phyloP scores from a whole-genome alignment of 129 eudicot species.

The Calendula officinalis region DNA sequence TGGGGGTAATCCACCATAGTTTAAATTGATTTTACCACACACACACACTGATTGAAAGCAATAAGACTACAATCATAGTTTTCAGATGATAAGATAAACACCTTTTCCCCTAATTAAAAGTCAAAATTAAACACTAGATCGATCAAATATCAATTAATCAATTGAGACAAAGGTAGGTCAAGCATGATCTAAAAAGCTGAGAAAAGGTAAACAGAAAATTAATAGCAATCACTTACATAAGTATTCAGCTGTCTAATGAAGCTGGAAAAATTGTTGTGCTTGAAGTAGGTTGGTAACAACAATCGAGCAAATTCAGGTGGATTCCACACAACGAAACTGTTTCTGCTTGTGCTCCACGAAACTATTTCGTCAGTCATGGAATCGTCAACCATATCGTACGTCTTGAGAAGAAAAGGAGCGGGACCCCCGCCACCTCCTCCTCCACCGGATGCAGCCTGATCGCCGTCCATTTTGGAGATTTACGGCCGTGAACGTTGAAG shows the following conservation, averaged over 20 bases:
- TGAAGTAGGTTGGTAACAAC: slow-evolving; percentile 64
- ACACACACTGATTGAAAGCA: neutral
- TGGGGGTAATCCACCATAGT: neutral
- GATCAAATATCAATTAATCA: slow-evolving; percentile 8
- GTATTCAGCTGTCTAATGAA: slow-evolving; percentile 85
- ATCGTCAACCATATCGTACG: slow-evolving; percentile 87
- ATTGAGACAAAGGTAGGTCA: slow-evolving; percentile 7
- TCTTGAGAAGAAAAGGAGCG: slow-evolving; percentile 80
- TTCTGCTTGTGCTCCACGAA: slow-evolving; percentile 57
- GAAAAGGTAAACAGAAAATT: neutral
- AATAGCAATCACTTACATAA: slow-evolving; percentile 41
- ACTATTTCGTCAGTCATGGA: slow-evolving; percentile 66
- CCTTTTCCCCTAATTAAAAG: neutral
- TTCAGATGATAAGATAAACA: neutral
- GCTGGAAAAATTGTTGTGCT: slow-evolving; percentile 83
- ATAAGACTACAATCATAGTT: neutral
- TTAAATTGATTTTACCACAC: neutral
- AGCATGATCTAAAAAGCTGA: slow-evolving; percentile 9
- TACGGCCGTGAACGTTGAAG: neutral
- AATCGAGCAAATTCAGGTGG: slow-evolving; percentile 78
- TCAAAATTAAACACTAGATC: neutral
- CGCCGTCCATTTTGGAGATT: slow-evolving; percentile 44
- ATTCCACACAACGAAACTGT: slow-evolving; percentile 76
- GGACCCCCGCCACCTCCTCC: slow-evolving; percentile 62
- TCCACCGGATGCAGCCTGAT: slow-evolving; percentile 36